Evolutionary conservation across 2,329 filamentous ascomycete genomes (phyloP).

Genomic region (Graphiopsis chlorocephala): DNA sequence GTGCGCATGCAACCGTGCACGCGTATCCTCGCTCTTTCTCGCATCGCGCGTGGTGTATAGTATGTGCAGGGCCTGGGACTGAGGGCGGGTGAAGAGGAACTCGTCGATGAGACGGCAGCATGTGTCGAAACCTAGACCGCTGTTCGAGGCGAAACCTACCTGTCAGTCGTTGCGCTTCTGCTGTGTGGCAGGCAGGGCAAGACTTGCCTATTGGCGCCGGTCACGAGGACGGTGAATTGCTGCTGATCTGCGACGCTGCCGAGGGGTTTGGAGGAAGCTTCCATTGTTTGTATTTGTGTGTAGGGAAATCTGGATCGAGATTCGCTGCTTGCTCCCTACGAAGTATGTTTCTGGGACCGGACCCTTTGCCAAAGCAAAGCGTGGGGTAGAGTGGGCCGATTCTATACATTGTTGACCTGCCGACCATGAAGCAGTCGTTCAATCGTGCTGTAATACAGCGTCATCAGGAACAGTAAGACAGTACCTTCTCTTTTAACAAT

Average conservation of each 20-base stretch:
- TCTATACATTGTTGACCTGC: neutral
- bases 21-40: slow-evolving; percentile 71
- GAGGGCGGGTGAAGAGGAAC: slow-evolving; percentile 69
- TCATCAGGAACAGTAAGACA: neutral
- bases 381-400: neutral
- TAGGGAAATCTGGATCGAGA: neutral
- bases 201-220: slow-evolving; percentile 77
- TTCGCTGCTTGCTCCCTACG: neutral
- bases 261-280: neutral
- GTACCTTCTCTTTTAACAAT: neutral
- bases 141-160: slow-evolving; percentile 39
- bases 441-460: neutral
- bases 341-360: neutral
- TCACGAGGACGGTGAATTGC: slow-evolving; percentile 64
- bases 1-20: slow-evolving; percentile 52
- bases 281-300: neutral
- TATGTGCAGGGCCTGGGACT: slow-evolving; percentile 68
- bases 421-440: neutral
- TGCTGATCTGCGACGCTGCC: slow-evolving; percentile 7
- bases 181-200: neutral
- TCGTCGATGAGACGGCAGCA: slow-evolving; percentile 85
- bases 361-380: neutral
- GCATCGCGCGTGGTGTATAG: slow-evolving; percentile 78
- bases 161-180: slow-evolving; percentile 14
- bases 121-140: slow-evolving; percentile 82